Evolutionary conservation across 2,329 filamentous ascomycete genomes (phyloP).

Genomic region (Exserohilum rostratum): DNA sequence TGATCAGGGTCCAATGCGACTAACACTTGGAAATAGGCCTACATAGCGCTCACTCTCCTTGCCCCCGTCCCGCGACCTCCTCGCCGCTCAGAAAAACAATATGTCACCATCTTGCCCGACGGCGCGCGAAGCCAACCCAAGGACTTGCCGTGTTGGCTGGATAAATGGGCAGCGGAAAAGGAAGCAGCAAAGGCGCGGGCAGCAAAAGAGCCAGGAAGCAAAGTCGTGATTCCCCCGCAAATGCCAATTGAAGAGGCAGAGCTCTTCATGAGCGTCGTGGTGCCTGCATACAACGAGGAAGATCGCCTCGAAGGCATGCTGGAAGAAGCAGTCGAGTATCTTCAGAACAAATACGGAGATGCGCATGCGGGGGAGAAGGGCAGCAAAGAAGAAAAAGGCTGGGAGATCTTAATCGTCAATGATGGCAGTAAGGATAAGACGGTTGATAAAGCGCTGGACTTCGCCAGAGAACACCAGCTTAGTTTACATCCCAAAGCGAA

Average conservation of each 20-base stretch:
- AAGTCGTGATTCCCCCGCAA: constrained; percentile 37
- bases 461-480: constrained; percentile 72
- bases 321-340: constrained; percentile 85
- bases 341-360: constrained; percentile 76
- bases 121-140: constrained; percentile 62
- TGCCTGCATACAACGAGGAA: constrained; percentile 96
- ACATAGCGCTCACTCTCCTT: constrained; percentile 71
- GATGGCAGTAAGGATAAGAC: constrained; percentile 88
- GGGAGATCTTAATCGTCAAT: constrained; percentile 91
- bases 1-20: no score
- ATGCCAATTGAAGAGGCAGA: constrained; percentile 74
- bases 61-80: constrained; percentile 80
- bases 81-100: constrained; percentile 80
- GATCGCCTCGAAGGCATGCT: constrained; percentile 82
- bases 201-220: constrained; percentile 30
- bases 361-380: constrained; percentile 55
- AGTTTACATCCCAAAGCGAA: constrained; percentile 46
- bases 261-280: constrained; percentile 87
- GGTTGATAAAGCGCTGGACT: constrained; percentile 77
- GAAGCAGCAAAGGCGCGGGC: constrained; percentile 45
- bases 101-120: constrained; percentile 73
- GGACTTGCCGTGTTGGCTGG: constrained; percentile 84
- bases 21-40: constrained; percentile 57
- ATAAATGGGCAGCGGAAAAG: constrained; percentile 71
- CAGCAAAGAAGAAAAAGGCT: constrained; percentile 77